phyloP scores from a whole-genome alignment of 2,329 filamentous ascomycete species.

The Venturia nashicola region DNA sequence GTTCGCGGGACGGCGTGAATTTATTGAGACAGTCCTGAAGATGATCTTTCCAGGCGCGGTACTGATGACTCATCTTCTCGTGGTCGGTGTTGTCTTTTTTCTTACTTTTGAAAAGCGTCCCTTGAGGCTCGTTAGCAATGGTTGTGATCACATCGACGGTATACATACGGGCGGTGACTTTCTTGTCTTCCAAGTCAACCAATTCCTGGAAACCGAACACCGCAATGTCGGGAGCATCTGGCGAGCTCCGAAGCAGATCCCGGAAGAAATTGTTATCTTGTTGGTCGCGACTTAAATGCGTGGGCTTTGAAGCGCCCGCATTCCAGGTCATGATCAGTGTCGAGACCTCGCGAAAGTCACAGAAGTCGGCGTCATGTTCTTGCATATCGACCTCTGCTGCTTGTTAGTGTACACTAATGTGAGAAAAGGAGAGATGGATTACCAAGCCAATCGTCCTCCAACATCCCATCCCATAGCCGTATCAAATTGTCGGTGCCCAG shows the following conservation, averaged over 20 bases:
- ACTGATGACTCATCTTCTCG: constrained; percentile 92
- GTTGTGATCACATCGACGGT: not conserved
- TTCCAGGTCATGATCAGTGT: constrained; percentile 90
- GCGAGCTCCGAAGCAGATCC: constrained; percentile 57
- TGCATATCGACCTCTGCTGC: constrained; percentile 68
- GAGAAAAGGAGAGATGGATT: constrained; percentile 19
- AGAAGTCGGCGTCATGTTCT: constrained; percentile 67
- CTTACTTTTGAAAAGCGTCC: constrained; percentile 72
- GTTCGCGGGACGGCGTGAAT: constrained; percentile 60
- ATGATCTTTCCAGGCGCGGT: constrained; percentile 92
- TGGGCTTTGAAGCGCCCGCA: constrained; percentile 88
- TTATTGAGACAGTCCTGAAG: constrained; percentile 73
- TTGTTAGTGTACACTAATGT: not conserved
- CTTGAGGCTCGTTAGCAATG: constrained; percentile 21
- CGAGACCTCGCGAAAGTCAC: constrained; percentile 70
- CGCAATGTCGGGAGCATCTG: constrained; percentile 73
- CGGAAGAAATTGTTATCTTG: constrained; percentile 68
- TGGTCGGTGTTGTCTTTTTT: constrained; percentile 76
- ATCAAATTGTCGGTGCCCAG: constrained; percentile 79
- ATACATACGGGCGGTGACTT: constrained; percentile 71
- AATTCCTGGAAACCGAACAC: constrained; percentile 97
- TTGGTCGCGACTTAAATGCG: constrained; percentile 58
- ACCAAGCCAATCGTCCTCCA: constrained; percentile 89
- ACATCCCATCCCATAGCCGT: constrained; percentile 79
- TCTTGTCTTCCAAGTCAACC: constrained; percentile 96